Evolutionary conservation across 257 asterid genomes (phyloP).

Genomic region (Orobanche coerulescens): DNA sequence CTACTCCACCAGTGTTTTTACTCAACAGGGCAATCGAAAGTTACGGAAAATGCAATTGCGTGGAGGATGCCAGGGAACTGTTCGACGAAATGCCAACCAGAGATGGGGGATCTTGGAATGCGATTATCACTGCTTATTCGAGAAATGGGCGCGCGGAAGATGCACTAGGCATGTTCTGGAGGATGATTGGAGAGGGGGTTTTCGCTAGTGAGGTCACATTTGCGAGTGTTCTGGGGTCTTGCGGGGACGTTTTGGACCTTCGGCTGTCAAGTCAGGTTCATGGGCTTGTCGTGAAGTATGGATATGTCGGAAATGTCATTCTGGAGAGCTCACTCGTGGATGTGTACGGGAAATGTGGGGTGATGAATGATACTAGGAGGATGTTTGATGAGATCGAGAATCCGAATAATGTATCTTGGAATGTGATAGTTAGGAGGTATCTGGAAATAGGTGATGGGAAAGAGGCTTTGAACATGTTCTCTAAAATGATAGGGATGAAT

Average conservation of each 20-base stretch:
- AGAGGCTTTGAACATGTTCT: slow-evolving; percentile 51
- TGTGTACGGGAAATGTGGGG: slow-evolving; percentile 69
- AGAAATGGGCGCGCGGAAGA: slow-evolving; percentile 34
- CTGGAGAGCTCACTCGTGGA: slow-evolving; percentile 72
- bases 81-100: slow-evolving; percentile 75
- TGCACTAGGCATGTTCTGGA: slow-evolving; percentile 37
- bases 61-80: slow-evolving; percentile 55
- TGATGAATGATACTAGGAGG: slow-evolving; percentile 58
- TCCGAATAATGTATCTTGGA: slow-evolving; percentile 69
- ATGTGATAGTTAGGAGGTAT: slow-evolving; percentile 81
- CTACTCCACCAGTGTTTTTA: slow-evolving; percentile 60
- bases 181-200: slow-evolving; percentile 54
- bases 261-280: slow-evolving; percentile 62
- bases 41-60: slow-evolving; percentile 52
- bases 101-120: slow-evolving; percentile 91
- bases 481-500: slow-evolving; percentile 41
- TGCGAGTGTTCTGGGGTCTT: slow-evolving; percentile 56
- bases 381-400: slow-evolving; percentile 66
- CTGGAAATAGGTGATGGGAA: slow-evolving; percentile 52
- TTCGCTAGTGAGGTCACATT: slow-evolving; percentile 63
- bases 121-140: slow-evolving; percentile 57
- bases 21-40: slow-evolving; percentile 74
- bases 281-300: slow-evolving; percentile 55
- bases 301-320: slow-evolving; percentile 62
- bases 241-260: slow-evolving; percentile 41